Evolutionary conservation across 2,329 filamentous ascomycete genomes (phyloP), one percentile per base, ranked within the genome.

Genomic region (Cladosporium sp.): DNA sequence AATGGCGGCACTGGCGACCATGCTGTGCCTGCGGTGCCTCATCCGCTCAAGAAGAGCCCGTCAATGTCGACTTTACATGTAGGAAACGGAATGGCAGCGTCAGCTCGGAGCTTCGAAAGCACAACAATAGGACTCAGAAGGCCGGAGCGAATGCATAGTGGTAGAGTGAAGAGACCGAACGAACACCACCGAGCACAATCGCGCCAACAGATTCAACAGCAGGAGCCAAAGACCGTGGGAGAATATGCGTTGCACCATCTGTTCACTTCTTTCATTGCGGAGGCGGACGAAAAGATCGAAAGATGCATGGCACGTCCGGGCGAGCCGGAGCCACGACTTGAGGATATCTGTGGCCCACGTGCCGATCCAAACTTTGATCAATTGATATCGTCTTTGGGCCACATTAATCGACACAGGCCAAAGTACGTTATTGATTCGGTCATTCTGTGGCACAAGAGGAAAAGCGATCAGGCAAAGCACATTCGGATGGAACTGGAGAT

Each of bases 191-290:
- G 92, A 73, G 94, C 91, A 40, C 86, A 85, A 70, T 86, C 84
- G 44, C 78, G 84, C 66, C 89, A 68, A 52, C 85, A 87, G 64
- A 87, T 89, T 72, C 81, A 84, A 62, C 83, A 88, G 71, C 86
- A 87, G 71, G 92, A 96, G 69, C 87, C 90, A 69, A 96, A 94
- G 79, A 97, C 93, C 0, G 93, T 97, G n/a, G 93, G 93, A 64
- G 95, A 99, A 82, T 98, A 97, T 85, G 95, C 95, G 23, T 83
- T 99, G 67, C 94, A 98, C 79, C 94, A 98, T 72, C 83, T 99
- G 52, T 97, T 98, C 79, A 98, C 95, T 70, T 93, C 93, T 67
- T 99, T 99, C 79, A 95, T 98, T 74, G 91, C 91, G 18, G 91
- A 96, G 76, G 95, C 95, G n/a, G 95, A 99, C 77, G 91, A 95